Evolutionary conservation across 177 flowering plant genomes (phyloP), one percentile per base, ranked within the genome.

Genomic region (Telopea speciosissima): DNA sequence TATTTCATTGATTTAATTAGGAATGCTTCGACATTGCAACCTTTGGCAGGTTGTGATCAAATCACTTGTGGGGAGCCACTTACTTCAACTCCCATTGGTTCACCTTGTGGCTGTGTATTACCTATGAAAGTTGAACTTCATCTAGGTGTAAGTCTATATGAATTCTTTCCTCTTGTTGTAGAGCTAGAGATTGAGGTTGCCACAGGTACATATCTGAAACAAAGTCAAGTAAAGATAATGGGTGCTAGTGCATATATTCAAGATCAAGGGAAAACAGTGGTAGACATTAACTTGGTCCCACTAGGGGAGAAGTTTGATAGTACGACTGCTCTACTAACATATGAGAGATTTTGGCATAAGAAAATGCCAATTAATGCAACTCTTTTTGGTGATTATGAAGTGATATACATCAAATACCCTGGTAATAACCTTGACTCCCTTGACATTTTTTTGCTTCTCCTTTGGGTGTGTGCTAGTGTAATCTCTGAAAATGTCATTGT

Each of bases 121-220:
- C 98, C 99, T 33, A 93, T 95, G 90, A 89, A 85, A 91, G 86
- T 95, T 77, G 83, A 80, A 73, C 93, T 95, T 76, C 82, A 86
- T 44, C 82, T 93, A 10, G 86, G 86, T 62, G 85, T 93, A 52
- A 86, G 97, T 70, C 84, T 86, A 3, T 85, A 77, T 85, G 79
- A 85, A 54, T 74, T 95, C 70, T 95, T 95, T 76, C 97, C 96
- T n/a, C 83, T 81, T 68, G 85, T 90, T 73, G 81, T 42, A 72
- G 91, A 95, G 80, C 85, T 95, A 64, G 98, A 83, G 81, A 85
- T 83, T 80, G 99, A 95, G 84, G 72, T 95, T 84, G 98, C 99
- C 33, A 83, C 81, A 25, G 96, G 97, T 67, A 87, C 87, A 59
- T 95, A 89, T 82, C 76, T 95, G 68, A 82, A 83, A 73, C 97